These are phyloP conservation scores for Clitopilus passeckerianus DNA, from an alignment of 768 basidiomycete genomes.

Conservation along the genomic window DNA sequence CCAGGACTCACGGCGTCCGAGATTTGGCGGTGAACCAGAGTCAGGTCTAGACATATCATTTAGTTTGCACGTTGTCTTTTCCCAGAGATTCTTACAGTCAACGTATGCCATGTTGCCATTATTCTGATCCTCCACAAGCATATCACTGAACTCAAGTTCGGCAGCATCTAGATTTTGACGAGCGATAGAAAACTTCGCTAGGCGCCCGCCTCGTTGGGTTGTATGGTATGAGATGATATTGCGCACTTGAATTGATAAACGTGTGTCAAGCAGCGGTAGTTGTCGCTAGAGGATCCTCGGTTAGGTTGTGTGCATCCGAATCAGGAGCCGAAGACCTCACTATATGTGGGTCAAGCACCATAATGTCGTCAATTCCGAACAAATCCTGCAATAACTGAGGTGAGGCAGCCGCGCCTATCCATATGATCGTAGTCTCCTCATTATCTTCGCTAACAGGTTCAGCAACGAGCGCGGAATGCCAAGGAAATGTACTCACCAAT, in stretches of 20 bases:
- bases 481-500: constrained; percentile 52
- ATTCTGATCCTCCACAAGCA: constrained; percentile 96
- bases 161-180: constrained; percentile 90
- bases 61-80: constrained; percentile 1
- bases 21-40: constrained; percentile 46
- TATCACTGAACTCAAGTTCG: constrained; percentile 95
- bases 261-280: constrained; percentile 68
- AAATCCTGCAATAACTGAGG: constrained; percentile 81
- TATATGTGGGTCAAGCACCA: constrained; percentile 61
- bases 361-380: constrained; percentile 78
- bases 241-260: constrained; percentile 77
- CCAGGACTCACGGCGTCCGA: constrained; percentile 33
- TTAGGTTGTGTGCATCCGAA: not conserved
- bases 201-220: constrained; percentile 39
- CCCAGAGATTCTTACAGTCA: constrained; percentile 61
- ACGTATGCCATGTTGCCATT: constrained; percentile 91
- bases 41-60: constrained; percentile 30
- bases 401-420: constrained; percentile 82
- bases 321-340: constrained; percentile 29
- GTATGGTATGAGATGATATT: constrained; percentile 77
- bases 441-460: constrained; percentile 52
- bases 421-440: constrained; percentile 81
- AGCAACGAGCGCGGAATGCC: not conserved
- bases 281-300: constrained; percentile 38
- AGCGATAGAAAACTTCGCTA: constrained; percentile 65